Base-by-base conservation (phyloP, 2,329 filamentous ascomycete genomes). In the Fusarium nelsonii region DNA sequence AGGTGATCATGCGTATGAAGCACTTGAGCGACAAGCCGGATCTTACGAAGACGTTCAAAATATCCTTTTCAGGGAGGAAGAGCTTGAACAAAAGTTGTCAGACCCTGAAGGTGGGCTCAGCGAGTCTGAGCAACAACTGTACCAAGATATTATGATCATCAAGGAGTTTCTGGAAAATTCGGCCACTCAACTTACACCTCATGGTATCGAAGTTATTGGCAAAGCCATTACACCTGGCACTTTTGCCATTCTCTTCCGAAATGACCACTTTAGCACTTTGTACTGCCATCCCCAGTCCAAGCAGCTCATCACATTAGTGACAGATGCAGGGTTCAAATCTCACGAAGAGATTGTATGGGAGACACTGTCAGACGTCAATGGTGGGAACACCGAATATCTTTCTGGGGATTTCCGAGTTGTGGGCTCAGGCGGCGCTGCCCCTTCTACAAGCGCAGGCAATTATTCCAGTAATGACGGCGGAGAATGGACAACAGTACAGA, bases 341-440 rank as follows among this genome's bases (percentile, higher is more conserved):
- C 93, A 97, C 72, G 91, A 94, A 16, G 95, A 98, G 77, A 90
- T 99, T 14, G 93, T 99, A 0, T 99, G 96, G 96, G 96, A 99
- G 79, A 96, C 91, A 11, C 84, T 99, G 3, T 91, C 92, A 1
- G 95, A 98, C 73, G 90, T 97, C 23, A 96, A 90, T 52, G 96
- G 96, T 9, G 91, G 92, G 73, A 87, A 87, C 15, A 90, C 92
- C 4, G 92, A 94, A 76, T 93, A 97, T 73, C 93, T 93, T 71
- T 93, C 94, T 0, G 96, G 96, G 3, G 94, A 98, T 74, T 98
- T 98, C 78, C 88, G 91, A 33, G 84, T 92, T 1, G 92, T 97
- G n/a, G 90, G 93, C 90, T 71, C 81, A 76, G 61, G 69, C 26
- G 61, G 71, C 61, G 52, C 56, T 59, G 57, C 65, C 11, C 68